Evolutionary conservation across 164 flowering plant genomes (phyloP).

Genomic region (Stephania cephalantha): DNA sequence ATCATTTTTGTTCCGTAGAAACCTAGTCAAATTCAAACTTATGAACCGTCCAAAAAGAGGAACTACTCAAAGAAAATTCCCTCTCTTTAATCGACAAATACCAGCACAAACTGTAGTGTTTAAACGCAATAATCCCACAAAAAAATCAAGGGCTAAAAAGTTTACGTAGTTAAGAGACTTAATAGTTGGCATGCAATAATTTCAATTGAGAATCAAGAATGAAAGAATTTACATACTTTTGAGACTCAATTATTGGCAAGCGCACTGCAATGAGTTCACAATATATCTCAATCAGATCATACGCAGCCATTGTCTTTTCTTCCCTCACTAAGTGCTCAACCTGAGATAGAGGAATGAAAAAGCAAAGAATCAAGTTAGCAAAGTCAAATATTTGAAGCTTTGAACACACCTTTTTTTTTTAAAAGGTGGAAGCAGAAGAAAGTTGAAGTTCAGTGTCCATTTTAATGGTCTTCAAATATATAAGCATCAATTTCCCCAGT

Average conservation of each 20-base stretch:
- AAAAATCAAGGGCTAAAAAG: too few relatives aligned
- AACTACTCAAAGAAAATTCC: background rate
- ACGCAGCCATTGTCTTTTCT: constrained; percentile 87
- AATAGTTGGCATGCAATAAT: background rate
- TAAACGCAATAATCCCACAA: too few relatives aligned
- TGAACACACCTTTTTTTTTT: too few relatives aligned
- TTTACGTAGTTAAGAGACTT: too few relatives aligned
- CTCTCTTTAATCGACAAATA: background rate
- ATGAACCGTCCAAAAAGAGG: background rate
- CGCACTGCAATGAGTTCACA: constrained; percentile 89
- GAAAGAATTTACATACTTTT: constrained; percentile 57
- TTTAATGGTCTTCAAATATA: too few relatives aligned
- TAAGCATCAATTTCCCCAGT: too few relatives aligned
- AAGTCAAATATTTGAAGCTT: background rate
- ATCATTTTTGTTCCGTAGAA: background rate
- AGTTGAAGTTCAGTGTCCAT: too few relatives aligned
- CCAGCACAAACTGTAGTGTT: background rate
- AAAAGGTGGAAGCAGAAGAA: too few relatives aligned
- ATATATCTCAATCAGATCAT: constrained; percentile 74
- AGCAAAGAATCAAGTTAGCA: constrained; percentile 1
- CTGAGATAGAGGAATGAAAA: constrained; percentile 30
- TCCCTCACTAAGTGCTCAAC: constrained; percentile 91
- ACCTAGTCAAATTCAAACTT: background rate
- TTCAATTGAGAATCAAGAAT: background rate
- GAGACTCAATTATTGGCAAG: constrained; percentile 88